Base-by-base conservation (phyloP, 148 eudicot genomes). In the Simmondsia chinensis region DNA sequence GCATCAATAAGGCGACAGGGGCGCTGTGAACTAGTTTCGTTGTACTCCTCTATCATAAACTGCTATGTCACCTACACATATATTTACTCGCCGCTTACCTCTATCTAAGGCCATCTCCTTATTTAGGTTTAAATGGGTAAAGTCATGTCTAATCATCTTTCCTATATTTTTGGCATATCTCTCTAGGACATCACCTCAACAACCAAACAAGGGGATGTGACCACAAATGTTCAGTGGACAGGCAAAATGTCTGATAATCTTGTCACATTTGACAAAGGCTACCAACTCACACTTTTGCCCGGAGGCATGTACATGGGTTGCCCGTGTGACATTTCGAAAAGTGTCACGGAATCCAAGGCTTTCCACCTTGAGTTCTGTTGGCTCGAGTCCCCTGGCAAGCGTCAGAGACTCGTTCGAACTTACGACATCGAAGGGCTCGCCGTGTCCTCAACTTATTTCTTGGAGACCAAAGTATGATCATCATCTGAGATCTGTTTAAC, bases 231-330 rank as follows among this genome's bases (percentile, higher is more conserved):
- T 9, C 68, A 54, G 38, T 85, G 97, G 97, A 74, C 63, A 5
- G 97, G 97, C 44, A 64, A 63, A 39, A 47, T 81, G 9, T 46
- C 57, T 8, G 62, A 70, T 46, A 82, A 91, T 56, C 20, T 76
- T 60, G 59, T 91, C 60, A 68, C 50, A 24, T 85, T 79, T 33
- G 94, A 82, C 37, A 84, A 84, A 25, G 97, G 95, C 26, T 91
- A 52, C 57, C 94, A 91, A 64, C 25, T 72, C 26, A 82, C 80
- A 14, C 58, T 91, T 34, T 46, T 91, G 43, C 97, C 97, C 6
- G 88, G 94, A 16, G 94, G 95, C 46, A 91, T 91, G 73, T 91
- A 91, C 75, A 76, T 91, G 94, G 97, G 94, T 20, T 85, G 73
- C 68, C 97, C 97, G 7, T 55, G 67, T 39, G 71, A 91, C 45